These are phyloP conservation scores for Crithidia fasciculata DNA, from an alignment of 208 protist species.

Conservation along the genomic window DNA sequence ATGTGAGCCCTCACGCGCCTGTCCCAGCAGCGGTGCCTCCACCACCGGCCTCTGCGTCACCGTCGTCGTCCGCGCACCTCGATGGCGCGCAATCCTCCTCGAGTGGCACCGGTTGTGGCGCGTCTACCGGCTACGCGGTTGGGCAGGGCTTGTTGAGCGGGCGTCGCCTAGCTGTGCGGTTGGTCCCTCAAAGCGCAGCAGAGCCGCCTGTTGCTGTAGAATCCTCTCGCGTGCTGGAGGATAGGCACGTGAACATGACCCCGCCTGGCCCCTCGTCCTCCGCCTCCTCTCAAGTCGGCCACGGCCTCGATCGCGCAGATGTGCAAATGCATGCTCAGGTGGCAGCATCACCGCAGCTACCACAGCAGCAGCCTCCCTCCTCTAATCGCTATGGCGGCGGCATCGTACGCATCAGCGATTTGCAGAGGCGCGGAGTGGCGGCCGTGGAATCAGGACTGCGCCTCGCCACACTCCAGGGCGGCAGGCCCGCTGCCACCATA, in stretches of 20 bases:
- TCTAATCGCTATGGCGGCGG: slow-evolving; percentile 53
- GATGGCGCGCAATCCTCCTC: background rate
- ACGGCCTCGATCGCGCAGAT: background rate
- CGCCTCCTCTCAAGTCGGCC: background rate
- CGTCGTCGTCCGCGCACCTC: too few relatives aligned
- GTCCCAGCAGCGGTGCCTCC: too few relatives aligned
- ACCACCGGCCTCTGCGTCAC: too few relatives aligned
- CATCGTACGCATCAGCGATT: slow-evolving; percentile 76
- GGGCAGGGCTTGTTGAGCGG: slow-evolving; percentile 17
- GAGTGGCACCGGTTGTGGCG: background rate
- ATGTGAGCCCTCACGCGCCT: background rate
- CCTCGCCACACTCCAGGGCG: slow-evolving; percentile 14
- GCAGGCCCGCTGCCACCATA: background rate
- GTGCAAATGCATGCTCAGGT: too few relatives aligned
- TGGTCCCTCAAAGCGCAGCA: background rate
- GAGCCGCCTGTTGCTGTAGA: background rate
- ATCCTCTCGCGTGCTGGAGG: too few relatives aligned
- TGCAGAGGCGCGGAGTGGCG: slow-evolving; percentile 33
- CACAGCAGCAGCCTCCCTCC: background rate
- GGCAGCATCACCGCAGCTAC: too few relatives aligned
- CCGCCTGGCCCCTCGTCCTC: background rate
- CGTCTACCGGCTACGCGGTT: slow-evolving; percentile 6
- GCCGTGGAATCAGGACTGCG: slow-evolving; percentile 21
- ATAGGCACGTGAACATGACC: too few relatives aligned
- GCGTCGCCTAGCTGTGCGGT: slow-evolving; percentile 16